Percentiles rank a stretch among this genome's conserved stretches.
Evolutionary conservation across 2,329 filamentous ascomycete genomes (phyloP).

Genomic region (Aspergillus sp.): DNA sequence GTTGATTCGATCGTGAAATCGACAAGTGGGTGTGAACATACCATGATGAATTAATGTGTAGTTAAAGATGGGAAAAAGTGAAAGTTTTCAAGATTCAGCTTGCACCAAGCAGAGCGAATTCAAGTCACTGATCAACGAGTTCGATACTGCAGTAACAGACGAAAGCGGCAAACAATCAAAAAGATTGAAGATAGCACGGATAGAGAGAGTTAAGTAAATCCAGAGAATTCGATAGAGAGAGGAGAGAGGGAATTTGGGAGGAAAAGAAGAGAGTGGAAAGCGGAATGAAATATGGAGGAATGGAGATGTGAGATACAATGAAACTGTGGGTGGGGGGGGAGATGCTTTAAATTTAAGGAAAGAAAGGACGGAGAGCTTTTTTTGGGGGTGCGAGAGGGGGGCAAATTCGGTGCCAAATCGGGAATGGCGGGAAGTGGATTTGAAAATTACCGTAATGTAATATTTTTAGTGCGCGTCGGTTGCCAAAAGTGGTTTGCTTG

Average conservation of each 20-base stretch:
- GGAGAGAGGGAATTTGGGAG: slow-evolving; percentile 11
- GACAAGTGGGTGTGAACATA: neutral
- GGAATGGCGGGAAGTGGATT: slow-evolving; percentile 7
- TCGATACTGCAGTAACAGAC: slow-evolving; percentile 1
- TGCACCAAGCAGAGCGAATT: neutral
- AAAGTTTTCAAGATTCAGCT: slow-evolving; percentile 2
- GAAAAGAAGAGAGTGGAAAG: slow-evolving; percentile 7
- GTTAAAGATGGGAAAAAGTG: neutral
- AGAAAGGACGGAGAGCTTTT: slow-evolving; percentile 3
- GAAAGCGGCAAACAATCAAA: slow-evolving; percentile 13
- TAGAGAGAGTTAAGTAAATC: slow-evolving; percentile 18
- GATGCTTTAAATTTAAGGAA: slow-evolving; percentile 22
- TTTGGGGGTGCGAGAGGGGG: slow-evolving; percentile 13
- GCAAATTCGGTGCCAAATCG: slow-evolving; percentile 12
- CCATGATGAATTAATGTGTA: slow-evolving; percentile 15
- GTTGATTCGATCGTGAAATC: neutral
- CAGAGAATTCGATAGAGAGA: slow-evolving; percentile 23
- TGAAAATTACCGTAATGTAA: slow-evolving; percentile 18
- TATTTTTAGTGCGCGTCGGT: slow-evolving; percentile 1
- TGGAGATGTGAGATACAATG: slow-evolving; percentile 11
- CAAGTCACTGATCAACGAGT: neutral
- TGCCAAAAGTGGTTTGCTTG: neutral
- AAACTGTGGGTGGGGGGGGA: slow-evolving; percentile 17
- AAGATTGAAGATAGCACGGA: slow-evolving; percentile 13
- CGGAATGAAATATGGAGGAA: slow-evolving; percentile 1